Base-by-base conservation (phyloP, 2,329 filamentous ascomycete species). In the Aspergillus novoparasiticus region DNA sequence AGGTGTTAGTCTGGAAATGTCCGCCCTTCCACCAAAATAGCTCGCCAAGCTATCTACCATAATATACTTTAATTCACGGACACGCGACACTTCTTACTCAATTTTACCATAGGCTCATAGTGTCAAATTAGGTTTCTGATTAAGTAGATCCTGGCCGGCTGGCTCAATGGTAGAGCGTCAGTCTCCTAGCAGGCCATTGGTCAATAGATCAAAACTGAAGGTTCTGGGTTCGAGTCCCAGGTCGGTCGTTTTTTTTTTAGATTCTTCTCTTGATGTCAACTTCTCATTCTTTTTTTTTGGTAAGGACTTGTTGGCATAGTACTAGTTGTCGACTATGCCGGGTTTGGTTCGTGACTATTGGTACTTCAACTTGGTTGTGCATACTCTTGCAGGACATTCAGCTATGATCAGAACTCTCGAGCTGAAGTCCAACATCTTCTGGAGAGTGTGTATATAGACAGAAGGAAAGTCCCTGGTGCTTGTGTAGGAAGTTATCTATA, bases 201-300 rank as follows among this genome's bases (percentile, higher is more conserved):
- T 48, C 45, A 48, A 48, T 30, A 34, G 48, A 51, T 28, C 14
- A 28, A 30, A 41, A 51, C 14, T 51, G 28, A 51, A 51, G 48
- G 48, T 30, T 51, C 48, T 51, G 48, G 48, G 48, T 51, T 51
- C 48, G 48, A 51, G 48, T 51, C 48, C 48, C 48, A 51, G 48
- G 48, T 51, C 48, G 48, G n/a, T 51, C 48, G 48, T 30, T 32
- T 32, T 50, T 32, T 32, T 50, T 58, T 54, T 26, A 4, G 23
- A 1, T 26, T 26, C 23, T 26, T 26, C 23, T 26, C 23, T 26
- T 26, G 23, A 26, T 26, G 23, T 4, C 23, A 4, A 26, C 23
- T 23, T 23, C 23, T 4, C 23, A 51, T 55, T 41, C 3, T 19
- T 19, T 41, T 36, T 1, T 11, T 36, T 36, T 36, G 0, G 34